Percentiles rank a stretch among this genome's conserved stretches.
phyloP scores from a whole-genome alignment of 148 eudicot species.

The Amaranthus cruentus region DNA sequence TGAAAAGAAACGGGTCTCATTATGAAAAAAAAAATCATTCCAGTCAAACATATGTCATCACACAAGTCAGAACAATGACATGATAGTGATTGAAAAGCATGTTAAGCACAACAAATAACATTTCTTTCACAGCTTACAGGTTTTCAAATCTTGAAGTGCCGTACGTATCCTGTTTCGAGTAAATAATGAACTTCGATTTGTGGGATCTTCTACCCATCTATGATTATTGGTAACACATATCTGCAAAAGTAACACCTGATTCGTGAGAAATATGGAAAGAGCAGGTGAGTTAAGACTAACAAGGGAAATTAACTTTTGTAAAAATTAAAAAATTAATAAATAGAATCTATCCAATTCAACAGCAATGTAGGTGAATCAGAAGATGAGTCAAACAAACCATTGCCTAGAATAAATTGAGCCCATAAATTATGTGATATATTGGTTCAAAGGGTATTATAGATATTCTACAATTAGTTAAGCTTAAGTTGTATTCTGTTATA shows the following conservation, averaged over 20 bases:
- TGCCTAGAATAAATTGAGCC: not conserved
- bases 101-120: not conserved
- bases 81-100: not conserved
- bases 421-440: not conserved
- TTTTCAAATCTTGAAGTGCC: conserved; percentile 34
- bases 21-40: not conserved
- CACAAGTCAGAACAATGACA: not conserved
- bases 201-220: conserved; percentile 97
- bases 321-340: not conserved
- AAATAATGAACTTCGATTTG: conserved; percentile 63
- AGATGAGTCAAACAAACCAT: not conserved
- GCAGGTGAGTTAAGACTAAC: not conserved
- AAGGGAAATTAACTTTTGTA: not conserved
- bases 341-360: not conserved
- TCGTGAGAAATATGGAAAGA: not conserved
- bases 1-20: not conserved
- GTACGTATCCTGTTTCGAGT: conserved; percentile 82
- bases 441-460: too few species aligned
- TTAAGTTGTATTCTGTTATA: too few species aligned
- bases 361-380: not conserved
- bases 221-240: conserved; percentile 60
- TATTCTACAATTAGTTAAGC: too few species aligned
- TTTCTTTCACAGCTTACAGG: conserved; percentile 21
- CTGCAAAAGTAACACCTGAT: conserved; percentile 36
- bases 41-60: not conserved